A percentile compares a stretch with the other conserved stretches of the same genome.
phyloP scores from a whole-genome alignment of 371 early-diverging fungal genomes.

The Fennellomyces sp. region DNA sequence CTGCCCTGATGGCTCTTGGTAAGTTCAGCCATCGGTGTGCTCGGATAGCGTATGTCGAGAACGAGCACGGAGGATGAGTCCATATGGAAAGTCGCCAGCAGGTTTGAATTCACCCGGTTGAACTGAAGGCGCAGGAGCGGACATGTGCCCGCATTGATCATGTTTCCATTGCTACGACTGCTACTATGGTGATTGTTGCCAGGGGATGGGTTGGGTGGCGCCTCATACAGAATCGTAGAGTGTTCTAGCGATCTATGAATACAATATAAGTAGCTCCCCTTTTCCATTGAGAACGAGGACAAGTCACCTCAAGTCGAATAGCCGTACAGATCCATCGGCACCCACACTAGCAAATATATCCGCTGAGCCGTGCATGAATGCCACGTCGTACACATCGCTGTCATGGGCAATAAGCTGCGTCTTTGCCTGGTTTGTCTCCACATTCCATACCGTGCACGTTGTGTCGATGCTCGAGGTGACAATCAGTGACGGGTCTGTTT shows the following conservation, averaged over 20 bases:
- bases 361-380: constrained; percentile 75
- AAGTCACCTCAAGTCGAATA: constrained; percentile 88
- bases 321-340: constrained; percentile 91
- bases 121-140: constrained; percentile 49
- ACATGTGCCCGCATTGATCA: constrained; percentile 9
- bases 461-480: constrained; percentile 93
- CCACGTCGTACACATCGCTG: constrained; percentile 92
- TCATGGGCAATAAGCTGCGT: constrained; percentile 97
- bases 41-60: constrained; percentile 91
- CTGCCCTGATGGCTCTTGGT: constrained; percentile 72
- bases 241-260: constrained; percentile 75
- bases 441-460: constrained; percentile 96
- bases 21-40: constrained; percentile 84
- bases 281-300: too few relatives aligned
- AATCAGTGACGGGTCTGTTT: constrained; percentile 74
- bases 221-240: constrained; percentile 94
- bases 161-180: constrained; percentile 15
- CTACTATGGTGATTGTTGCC: constrained; percentile 2
- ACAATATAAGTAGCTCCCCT: too few relatives aligned
- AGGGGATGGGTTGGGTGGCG: constrained; percentile 43
- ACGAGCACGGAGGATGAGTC: constrained; percentile 80
- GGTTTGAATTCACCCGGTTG: constrained; percentile 87
- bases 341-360: constrained; percentile 93
- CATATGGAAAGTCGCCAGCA: constrained; percentile 89
- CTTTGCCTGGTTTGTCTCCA: constrained; percentile 87